Percentiles rank a stretch among this genome's conserved stretches.
phyloP scores from a whole-genome alignment of 192 early-diverging fungal species.

The Obelidium mucronatum region DNA sequence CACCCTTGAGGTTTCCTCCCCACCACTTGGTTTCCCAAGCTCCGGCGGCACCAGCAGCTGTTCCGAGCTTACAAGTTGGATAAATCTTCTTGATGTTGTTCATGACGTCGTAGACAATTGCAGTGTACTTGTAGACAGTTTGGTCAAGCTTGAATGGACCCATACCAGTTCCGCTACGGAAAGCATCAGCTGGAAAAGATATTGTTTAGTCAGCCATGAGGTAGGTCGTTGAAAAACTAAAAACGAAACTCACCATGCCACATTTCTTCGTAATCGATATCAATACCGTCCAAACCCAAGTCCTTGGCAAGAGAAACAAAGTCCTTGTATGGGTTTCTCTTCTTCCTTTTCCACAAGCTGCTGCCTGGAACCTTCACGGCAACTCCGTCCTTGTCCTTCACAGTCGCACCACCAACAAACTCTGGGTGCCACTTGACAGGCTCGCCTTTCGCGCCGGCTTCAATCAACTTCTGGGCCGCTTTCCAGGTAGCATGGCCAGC shows the following conservation, averaged over 20 bases:
- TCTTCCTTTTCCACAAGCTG: not conserved
- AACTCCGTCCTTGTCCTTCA: not conserved
- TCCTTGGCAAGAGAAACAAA: slow-evolving; percentile 9
- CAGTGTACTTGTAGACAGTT: slow-evolving; percentile 35
- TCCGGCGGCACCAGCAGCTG: not conserved
- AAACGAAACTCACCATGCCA: slow-evolving; percentile 3
- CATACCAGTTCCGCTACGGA: slow-evolving; percentile 4
- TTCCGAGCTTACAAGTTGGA: not conserved
- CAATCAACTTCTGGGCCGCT: not conserved
- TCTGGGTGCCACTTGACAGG: slow-evolving; percentile 21
- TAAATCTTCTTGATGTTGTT: slow-evolving; percentile 67
- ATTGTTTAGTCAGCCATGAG: not conserved
- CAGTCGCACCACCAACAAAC: not conserved
- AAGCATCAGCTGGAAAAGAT: slow-evolving; percentile 19
- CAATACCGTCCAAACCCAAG: slow-evolving; percentile 16
- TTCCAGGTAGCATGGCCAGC: slow-evolving; percentile 6
- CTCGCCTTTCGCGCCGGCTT: not conserved
- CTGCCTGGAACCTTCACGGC: slow-evolving; percentile 3
- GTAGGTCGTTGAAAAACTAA: not conserved
- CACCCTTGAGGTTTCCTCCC: slow-evolving; percentile 4
- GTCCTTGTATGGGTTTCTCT: slow-evolving; percentile 12
- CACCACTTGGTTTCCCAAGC: slow-evolving; percentile 20
- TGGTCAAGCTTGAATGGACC: slow-evolving; percentile 24
- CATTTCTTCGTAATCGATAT: slow-evolving; percentile 21
- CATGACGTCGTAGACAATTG: slow-evolving; percentile 64